Conservation (phyloP, 1,284 basidiomycete genomes). For the Filobasidium uniguttulatum region DNA sequence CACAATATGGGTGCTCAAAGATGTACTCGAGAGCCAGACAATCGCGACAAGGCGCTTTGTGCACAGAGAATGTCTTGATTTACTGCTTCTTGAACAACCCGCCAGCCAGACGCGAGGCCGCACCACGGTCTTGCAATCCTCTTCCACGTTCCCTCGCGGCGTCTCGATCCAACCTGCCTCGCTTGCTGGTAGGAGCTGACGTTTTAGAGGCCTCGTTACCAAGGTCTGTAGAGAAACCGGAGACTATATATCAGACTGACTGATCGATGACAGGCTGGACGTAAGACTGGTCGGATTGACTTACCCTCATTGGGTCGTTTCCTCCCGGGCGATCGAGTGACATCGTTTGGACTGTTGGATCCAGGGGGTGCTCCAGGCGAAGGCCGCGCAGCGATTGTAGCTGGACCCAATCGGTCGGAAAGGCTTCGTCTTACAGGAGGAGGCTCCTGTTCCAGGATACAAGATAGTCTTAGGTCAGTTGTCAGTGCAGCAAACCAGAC, state of each 20-base stretch:
- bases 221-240: background rate
- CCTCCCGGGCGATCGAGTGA: slow-evolving; percentile 2
- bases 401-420: background rate
- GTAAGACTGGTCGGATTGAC: background rate
- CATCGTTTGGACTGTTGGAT: background rate
- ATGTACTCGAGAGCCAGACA: too few relatives aligned
- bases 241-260: too few relatives aligned
- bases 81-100: background rate
- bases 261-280: too few relatives aligned
- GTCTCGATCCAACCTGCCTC: slow-evolving; percentile 10
- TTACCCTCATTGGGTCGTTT: slow-evolving; percentile 11
- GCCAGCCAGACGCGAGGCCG: background rate
- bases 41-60: too few relatives aligned
- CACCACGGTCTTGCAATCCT: too few relatives aligned
- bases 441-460: slow-evolving; percentile 1
- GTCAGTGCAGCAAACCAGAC: too few relatives aligned
- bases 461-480: too few relatives aligned
- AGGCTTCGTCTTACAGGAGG: background rate
- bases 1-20: too few relatives aligned
- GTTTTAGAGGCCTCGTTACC: background rate
- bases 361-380: background rate
- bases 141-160: slow-evolving; percentile 5
- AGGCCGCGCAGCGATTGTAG: background rate
- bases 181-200: slow-evolving; percentile 1
- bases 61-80: too few relatives aligned